Evolutionary conservation across 495 filamentous ascomycete species (phyloP).

Genomic region (Monascus purpureus): DNA sequence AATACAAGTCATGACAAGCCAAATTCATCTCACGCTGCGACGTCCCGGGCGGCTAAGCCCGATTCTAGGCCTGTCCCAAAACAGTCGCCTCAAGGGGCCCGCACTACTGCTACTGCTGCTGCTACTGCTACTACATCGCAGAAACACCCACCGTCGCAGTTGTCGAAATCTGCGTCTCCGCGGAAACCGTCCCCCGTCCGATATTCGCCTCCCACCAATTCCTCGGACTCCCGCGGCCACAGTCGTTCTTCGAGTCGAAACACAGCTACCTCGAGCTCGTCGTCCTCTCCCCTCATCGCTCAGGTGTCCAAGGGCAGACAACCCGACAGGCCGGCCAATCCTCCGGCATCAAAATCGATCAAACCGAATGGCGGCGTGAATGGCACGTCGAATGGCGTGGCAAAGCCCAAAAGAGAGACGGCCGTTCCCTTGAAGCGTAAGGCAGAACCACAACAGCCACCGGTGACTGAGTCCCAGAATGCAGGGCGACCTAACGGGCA

Average conservation of each 20-base stretch:
- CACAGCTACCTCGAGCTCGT: conserved; percentile 30
- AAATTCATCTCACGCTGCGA: conserved; percentile 9
- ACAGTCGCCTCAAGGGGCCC: conserved; percentile 1
- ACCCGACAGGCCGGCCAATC: conserved; percentile 2
- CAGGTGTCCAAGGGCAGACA: conserved; percentile 21
- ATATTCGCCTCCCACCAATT: conserved; percentile 63
- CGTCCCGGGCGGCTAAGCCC: conserved; percentile 7
- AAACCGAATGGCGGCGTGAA: conserved; percentile 18
- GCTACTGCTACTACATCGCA: conserved; percentile 21
- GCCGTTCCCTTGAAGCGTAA: conserved; percentile 35
- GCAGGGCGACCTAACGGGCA: conserved; percentile 18
- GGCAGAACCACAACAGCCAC: conserved; percentile 21
- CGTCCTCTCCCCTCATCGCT: conserved; percentile 30
- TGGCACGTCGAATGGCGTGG: conserved; percentile 16
- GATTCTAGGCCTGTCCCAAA: conserved; percentile 1
- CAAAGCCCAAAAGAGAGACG: conserved; percentile 9
- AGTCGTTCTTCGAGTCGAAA: conserved; percentile 25
- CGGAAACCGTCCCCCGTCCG: conserved; percentile 62
- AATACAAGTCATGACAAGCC: conserved; percentile 7
- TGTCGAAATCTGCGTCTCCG: conserved; percentile 36
- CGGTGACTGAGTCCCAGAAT: conserved; percentile 9
- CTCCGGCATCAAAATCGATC: conserved; percentile 7
- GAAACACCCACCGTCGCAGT: conserved; percentile 22
- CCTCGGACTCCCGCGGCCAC: conserved; percentile 43
- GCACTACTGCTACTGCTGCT: conserved; percentile 8